Evolutionary conservation across 208 protist species (phyloP), one percentile per base, ranked within the genome.

Genomic region (Strigomonas culicis): DNA sequence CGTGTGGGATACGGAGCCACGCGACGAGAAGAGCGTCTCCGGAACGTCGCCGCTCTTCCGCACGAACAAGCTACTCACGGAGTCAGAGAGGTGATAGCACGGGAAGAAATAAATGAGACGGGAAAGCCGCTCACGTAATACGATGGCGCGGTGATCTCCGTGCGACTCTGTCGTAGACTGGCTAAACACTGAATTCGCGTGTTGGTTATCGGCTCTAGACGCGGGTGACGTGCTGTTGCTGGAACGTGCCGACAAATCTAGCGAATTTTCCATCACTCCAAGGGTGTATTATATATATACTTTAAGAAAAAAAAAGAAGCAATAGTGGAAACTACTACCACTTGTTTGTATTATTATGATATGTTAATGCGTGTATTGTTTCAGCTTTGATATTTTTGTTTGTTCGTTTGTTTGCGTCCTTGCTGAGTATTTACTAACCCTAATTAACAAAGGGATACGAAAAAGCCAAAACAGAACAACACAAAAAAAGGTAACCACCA

Each of bases 161-260:
- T 7, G 10, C 24, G n/a, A 30, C 49, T 22, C 24, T 10, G 10
- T 27, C 49, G n/a, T 55, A 13, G n/a, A n/a, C n/a, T n/a, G n/a
- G n/a, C n/a, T n/a, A n/a, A n/a, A 24, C n/a, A 55, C 49, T 55
- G 27, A 55, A 55, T 21, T 30, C 17, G 8, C 49, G 49, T 55
- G 7, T 55, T 19, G 17, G 11, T 46, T 17, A 10, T 10, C 13
- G 17, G n/a, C 49, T n/a, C n/a, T n/a, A n/a, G n/a, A n/a, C n/a
- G n/a, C 8, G 13, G 49, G 49, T 8, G 49, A 13, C 7, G 49
- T 22, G 24, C 17, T 55, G n/a, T 55, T 55, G 49, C n/a, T 30
- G n/a, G 49, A 55, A 10, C 17, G 8, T 13, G 27, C 25, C 10
- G 49, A 55, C 8, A 30, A 30, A 27, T 55, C 25, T 10, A 8